Evolutionary conservation across 352 stramenopile genomes (phyloP), one percentile per base, ranked within the genome.

Genomic region (Thalassiosira hispida): DNA sequence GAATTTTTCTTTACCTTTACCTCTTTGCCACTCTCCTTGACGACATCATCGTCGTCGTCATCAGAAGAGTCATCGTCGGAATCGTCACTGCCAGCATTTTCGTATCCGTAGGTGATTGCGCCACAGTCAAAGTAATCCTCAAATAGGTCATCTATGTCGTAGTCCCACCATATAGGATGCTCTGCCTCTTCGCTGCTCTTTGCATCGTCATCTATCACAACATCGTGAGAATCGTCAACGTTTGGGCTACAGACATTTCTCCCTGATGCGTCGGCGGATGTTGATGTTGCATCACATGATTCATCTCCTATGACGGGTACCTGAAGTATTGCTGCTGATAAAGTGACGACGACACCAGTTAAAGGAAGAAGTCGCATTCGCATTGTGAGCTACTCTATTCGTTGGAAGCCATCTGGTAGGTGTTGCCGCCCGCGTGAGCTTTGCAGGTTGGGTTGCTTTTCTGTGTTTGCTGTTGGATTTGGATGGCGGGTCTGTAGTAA

Each of bases 121-220:
- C 12, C 38, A 47, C 53, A 75, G 52, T 66, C 25, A n/a, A 66
- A 75, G 25, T 66, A 18, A 35, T 67, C 23, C 42, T 67, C 53
- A 31, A 75, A 75, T 35, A 75, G 23, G 18, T 64, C 6, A 51
- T 75, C 38, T 44, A 75, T 75, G 51, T 12, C 23, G 27, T 60
- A 60, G 33, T 75, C 18, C 66, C 66, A 59, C 66, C 66, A 75
- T 49, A 60, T 46, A 8, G 53, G 66, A n/a, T 27, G 53, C 25
- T 46, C 53, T n/a, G 22, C 12, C 0, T 75, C 55, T 64, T 12
- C 61, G 35, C 18, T 20, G 53, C 9, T 29, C 12, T 46, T 70
- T 46, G 23, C 9, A 64, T 35, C 55, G 18, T 55, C 31, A 38
- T 38, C 31, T 55, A 22, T n/a, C 18, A 55, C n/a, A 16, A 29